Evolutionary conservation across 192 early-diverging fungal genomes (phyloP).

Genomic region (Linnemannia elongata): DNA sequence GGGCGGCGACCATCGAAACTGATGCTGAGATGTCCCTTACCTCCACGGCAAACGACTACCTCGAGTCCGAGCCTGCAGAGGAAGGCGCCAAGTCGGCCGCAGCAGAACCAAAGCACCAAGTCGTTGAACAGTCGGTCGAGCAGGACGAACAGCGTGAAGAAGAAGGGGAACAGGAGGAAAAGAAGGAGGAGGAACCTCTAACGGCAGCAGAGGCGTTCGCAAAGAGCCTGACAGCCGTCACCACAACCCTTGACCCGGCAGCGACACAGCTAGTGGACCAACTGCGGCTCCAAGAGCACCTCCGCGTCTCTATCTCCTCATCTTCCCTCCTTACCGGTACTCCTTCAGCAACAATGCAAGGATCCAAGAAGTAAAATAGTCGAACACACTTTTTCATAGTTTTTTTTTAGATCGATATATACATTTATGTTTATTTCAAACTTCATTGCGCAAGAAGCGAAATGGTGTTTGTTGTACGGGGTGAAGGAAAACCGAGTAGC

Average conservation of each 20-base stretch:
- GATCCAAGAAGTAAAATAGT: neutral
- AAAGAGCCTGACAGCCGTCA: slow-evolving; percentile 25
- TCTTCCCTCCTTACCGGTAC: neutral
- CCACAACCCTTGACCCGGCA: slow-evolving; percentile 23
- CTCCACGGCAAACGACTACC: neutral
- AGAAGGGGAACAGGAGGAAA: neutral
- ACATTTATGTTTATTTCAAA: neutral
- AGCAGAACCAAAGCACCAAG: neutral
- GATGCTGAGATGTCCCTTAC: neutral
- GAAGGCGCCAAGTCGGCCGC: neutral
- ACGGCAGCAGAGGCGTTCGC: slow-evolving; percentile 18
- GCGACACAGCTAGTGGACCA: slow-evolving; percentile 31
- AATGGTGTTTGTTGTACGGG: too few relatives aligned
- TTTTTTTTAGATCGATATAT: neutral
- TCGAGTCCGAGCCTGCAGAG: neutral
- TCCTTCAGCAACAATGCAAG: neutral
- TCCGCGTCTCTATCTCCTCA: slow-evolving; percentile 6
- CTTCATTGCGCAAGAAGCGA: neutral
- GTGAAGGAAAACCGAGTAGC: neutral
- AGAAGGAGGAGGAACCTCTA: neutral
- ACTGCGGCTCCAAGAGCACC: slow-evolving; percentile 28
- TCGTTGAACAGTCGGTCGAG: neutral
- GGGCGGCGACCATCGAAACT: neutral
- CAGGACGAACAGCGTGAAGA: neutral
- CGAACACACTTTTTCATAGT: neutral